Evolutionary conservation across 495 filamentous ascomycete genomes (phyloP).

Genomic region (Tuber borchii): DNA sequence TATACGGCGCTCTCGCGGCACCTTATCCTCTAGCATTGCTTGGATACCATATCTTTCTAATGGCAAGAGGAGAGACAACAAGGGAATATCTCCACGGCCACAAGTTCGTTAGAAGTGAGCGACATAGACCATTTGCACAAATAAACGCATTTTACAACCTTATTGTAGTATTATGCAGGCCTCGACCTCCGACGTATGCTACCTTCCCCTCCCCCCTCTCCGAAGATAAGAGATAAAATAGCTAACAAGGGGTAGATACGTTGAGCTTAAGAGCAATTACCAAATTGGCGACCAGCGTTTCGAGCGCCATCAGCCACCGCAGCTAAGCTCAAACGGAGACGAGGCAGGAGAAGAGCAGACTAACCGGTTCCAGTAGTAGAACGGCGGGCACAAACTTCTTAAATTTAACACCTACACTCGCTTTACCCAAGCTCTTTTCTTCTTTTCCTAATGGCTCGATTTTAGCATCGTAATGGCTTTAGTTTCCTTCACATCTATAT

Average conservation of each 20-base stretch:
- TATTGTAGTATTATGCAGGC: constrained; percentile 70
- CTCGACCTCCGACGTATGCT: constrained; percentile 69
- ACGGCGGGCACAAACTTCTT: background rate
- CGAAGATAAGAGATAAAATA: background rate
- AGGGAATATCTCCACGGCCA: constrained; percentile 92
- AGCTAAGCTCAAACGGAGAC: constrained; percentile 7
- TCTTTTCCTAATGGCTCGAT: background rate
- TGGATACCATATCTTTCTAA: constrained; percentile 84
- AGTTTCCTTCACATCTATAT: background rate
- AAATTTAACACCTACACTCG: background rate
- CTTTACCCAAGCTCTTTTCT: background rate
- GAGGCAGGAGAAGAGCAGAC: constrained; percentile 15
- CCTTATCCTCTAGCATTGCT: constrained; percentile 78
- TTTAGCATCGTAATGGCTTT: background rate
- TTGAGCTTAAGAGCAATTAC: constrained; percentile 74
- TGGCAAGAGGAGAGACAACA: constrained; percentile 86
- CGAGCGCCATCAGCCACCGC: constrained; percentile 43
- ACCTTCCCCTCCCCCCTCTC: background rate
- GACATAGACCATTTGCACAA: constrained; percentile 85
- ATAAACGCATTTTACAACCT: constrained; percentile 70
- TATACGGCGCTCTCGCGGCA: constrained; percentile 67
- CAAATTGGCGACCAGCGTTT: constrained; percentile 79
- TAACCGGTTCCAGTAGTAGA: constrained; percentile 13
- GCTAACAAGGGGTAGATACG: constrained; percentile 46
- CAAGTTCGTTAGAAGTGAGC: constrained; percentile 84